phyloP scores from a whole-genome alignment of 140 eudicot genomes.

The Senecio squalidus region DNA sequence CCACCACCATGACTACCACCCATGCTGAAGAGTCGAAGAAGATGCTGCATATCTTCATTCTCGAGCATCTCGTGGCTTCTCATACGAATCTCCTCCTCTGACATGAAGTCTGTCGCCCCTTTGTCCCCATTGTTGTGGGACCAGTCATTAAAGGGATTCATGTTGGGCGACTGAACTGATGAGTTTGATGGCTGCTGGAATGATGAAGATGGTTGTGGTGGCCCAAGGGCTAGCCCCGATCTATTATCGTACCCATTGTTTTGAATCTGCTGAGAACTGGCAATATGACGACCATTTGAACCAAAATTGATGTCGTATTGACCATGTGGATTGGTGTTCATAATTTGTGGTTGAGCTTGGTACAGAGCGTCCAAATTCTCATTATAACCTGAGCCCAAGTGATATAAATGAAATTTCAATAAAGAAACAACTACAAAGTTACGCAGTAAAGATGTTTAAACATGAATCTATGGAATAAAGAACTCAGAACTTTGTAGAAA shows the following conservation, averaged over 20 bases:
- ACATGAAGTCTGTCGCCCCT: conserved; percentile 46
- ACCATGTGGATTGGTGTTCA: conserved; percentile 35
- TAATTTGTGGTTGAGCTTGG: conserved; percentile 41
- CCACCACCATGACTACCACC: conserved; percentile 44
- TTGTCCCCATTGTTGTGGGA: conserved; percentile 38
- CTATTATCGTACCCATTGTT: conserved; percentile 28
- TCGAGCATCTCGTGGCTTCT: conserved; percentile 87
- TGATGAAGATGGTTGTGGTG: conserved; percentile 56
- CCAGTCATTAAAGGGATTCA: conserved; percentile 78
- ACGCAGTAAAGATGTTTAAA: too few relatives aligned
- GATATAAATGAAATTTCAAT: background rate
- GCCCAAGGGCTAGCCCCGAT: conserved; percentile 55
- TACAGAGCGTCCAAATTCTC: conserved; percentile 35
- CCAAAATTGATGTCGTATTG: conserved; percentile 42
- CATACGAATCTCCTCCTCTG: conserved; percentile 87
- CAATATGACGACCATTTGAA: conserved; percentile 31
- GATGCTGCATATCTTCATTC: conserved; percentile 83
- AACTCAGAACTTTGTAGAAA: background rate
- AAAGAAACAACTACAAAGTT: background rate
- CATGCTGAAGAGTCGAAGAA: conserved; percentile 73
- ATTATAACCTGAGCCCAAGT: conserved; percentile 51
- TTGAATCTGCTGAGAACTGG: conserved; percentile 44
- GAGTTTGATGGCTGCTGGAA: conserved; percentile 41
- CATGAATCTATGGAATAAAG: background rate
- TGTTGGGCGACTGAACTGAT: conserved; percentile 39